Base-by-base conservation (phyloP, 768 basidiomycete genomes). In the Phylloporus scabripes region DNA sequence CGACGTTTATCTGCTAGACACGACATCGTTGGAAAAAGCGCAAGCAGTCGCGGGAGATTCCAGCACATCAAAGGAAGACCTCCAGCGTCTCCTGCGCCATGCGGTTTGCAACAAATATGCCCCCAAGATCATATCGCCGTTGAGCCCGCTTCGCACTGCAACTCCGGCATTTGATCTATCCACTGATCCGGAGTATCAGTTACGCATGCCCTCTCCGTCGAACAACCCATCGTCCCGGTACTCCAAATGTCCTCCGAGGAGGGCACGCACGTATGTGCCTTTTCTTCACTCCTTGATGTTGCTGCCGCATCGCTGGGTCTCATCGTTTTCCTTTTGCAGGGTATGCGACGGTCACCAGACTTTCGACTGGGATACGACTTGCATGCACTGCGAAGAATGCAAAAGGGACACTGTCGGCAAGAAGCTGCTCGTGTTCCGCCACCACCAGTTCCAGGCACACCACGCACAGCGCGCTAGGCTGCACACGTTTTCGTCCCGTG, bases 71-170 rank as follows among this genome's bases (percentile, higher is more conserved):
- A 55, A 12, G 43, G 46, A 53, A 26, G 61, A 58, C 17, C 59
- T 69, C 40, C 37, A 45, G 43, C 59, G 63, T 21, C 48, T 69
- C 14, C 44, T 69, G 38, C 56, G 54, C 23, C 61, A 67, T 38
- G 54, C 57, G 7, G 29, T 41, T 31, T 42, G 51, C 34, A 69
- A 65, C 36, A 63, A 56, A 38, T 18, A 63, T 37, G 50, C 67
- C 9, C 46, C 67, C 1, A 65, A 53, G 55, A 28, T 67, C 18
- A 33, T 61, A 45, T 69, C 67, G 51, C 66, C 66, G 17, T 31
- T 67, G 49, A 67, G 44, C 48, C 66, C 67, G 31, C 65, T 67
- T 31, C 67, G 63, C 42, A 18, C 52, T 3, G 17, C 57, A 7
- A n/a, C 46, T 2, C 42, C 53, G 45, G 45, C 51, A 21, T 23